Conservation (phyloP, 1,284 basidiomycete species). For the Boletus semigastroideus region DNA sequence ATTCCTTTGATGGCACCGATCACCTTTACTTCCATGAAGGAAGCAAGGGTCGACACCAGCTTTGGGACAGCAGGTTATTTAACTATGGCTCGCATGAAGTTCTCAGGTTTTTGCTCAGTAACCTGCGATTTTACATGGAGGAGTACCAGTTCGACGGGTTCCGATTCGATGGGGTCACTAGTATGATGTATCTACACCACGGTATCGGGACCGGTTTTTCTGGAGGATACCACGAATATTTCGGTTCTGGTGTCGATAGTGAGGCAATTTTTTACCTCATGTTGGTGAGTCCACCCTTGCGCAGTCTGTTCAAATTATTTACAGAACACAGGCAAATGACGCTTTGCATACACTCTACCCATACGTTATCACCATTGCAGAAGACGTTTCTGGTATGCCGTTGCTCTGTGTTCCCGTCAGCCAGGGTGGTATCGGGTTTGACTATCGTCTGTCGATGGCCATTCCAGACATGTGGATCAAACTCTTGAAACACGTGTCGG, state of each 20-base stretch:
- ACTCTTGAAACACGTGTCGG: conserved; percentile 87
- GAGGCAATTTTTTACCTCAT: conserved; percentile 96
- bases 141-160: conserved; percentile 97
- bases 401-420: conserved; percentile 80
- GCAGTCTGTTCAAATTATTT: conserved; percentile 2
- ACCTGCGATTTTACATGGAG: conserved; percentile 94
- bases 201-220: conserved; percentile 98
- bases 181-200: conserved; percentile 98
- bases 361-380: conserved; percentile 85
- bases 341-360: conserved; percentile 85
- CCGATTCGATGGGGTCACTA: conserved; percentile 97
- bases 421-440: conserved; percentile 93
- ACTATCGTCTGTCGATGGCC: conserved; percentile 97
- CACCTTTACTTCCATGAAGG: conserved; percentile 98
- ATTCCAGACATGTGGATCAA: conserved; percentile 99
- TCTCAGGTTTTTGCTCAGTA: conserved; percentile 90
- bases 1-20: conserved; percentile 94
- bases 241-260: conserved; percentile 80
- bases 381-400: conserved; percentile 99
- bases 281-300: conserved; percentile 64
- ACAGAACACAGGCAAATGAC: conserved; percentile 79
- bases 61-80: conserved; percentile 97
- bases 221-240: conserved; percentile 98
- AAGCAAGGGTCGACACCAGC: conserved; percentile 84
- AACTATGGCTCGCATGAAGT: conserved; percentile 97